Percentiles rank a stretch among this genome's conserved stretches.
phyloP scores from a whole-genome alignment of 2,329 filamentous ascomycete species.

The Fusarium haematococcum region DNA sequence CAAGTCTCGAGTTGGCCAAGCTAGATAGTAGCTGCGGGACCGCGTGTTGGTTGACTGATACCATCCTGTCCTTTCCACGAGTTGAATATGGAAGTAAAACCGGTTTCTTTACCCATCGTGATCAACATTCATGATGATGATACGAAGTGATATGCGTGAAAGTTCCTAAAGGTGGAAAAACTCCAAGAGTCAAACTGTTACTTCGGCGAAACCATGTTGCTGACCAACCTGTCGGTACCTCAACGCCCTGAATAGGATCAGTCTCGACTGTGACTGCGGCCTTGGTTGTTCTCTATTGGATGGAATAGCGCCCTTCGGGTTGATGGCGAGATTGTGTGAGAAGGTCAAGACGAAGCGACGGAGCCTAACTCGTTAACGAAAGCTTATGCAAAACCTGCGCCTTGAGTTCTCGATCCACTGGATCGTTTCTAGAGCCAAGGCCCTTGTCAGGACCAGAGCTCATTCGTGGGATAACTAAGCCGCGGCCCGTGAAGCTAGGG shows the following conservation, averaged over 20 bases:
- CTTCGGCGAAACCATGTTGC: constrained; percentile 23
- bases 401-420: constrained; percentile 9
- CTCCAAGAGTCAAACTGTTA: not conserved
- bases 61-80: not conserved
- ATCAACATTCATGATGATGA: constrained; percentile 3
- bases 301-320: not conserved
- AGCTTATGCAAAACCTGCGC: constrained; percentile 7
- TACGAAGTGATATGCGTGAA: not conserved
- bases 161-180: constrained; percentile 34
- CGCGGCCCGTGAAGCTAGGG: constrained; percentile 12
- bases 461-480: constrained; percentile 38
- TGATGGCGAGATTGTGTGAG: constrained; percentile 16
- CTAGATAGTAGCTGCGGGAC: not conserved
- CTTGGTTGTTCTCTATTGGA: constrained; percentile 18
- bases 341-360: constrained; percentile 6
- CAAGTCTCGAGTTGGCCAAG: not conserved
- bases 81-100: not conserved
- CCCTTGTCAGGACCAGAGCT: not conserved
- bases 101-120: not conserved
- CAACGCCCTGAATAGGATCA: constrained; percentile 28
- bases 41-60: not conserved
- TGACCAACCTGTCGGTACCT: constrained; percentile 23
- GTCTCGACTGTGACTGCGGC: constrained; percentile 16
- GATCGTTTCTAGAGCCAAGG: constrained; percentile 8
- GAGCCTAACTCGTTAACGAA: not conserved